phyloP scores from a whole-genome alignment of 441 rosid species.

The Jatropha multifida region DNA sequence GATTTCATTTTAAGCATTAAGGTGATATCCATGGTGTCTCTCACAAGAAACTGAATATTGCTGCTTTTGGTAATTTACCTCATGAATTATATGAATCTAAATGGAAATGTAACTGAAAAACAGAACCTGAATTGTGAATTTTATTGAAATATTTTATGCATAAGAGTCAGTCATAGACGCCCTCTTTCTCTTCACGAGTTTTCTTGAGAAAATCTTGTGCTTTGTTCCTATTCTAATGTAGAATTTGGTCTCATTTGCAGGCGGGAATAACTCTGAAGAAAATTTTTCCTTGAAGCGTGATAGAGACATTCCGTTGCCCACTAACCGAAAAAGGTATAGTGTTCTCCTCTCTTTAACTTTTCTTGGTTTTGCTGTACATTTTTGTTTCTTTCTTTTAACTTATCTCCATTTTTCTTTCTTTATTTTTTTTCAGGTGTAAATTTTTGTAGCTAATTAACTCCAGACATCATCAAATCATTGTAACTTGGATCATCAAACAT shows the following conservation, averaged over 20 bases:
- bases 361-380: slow-evolving; percentile 30
- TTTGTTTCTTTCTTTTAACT: slow-evolving; percentile 28
- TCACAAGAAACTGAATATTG: slow-evolving; percentile 23
- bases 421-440: slow-evolving; percentile 51
- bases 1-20: slow-evolving; percentile 15
- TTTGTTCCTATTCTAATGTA: slow-evolving; percentile 28
- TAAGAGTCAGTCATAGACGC: background rate
- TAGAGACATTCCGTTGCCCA: slow-evolving; percentile 66
- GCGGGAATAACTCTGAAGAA: slow-evolving; percentile 49
- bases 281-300: slow-evolving; percentile 45
- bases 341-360: slow-evolving; percentile 32
- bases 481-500: slow-evolving; percentile 21
- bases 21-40: slow-evolving; percentile 10
- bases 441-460: slow-evolving; percentile 39
- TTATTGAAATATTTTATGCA: slow-evolving; percentile 17
- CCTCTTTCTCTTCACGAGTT: slow-evolving; percentile 21
- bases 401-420: slow-evolving; percentile 16
- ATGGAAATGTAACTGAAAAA: slow-evolving; percentile 20
- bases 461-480: slow-evolving; percentile 33
- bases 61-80: slow-evolving; percentile 12
- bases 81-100: slow-evolving; percentile 28
- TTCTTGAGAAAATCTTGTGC: slow-evolving; percentile 30
- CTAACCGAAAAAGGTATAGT: slow-evolving; percentile 54
- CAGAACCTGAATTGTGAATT: slow-evolving; percentile 20
- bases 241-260: slow-evolving; percentile 53